These are phyloP conservation scores for Xylaria acuta DNA, from an alignment of 495 filamentous ascomycete genomes.

Conservation along the genomic window DNA sequence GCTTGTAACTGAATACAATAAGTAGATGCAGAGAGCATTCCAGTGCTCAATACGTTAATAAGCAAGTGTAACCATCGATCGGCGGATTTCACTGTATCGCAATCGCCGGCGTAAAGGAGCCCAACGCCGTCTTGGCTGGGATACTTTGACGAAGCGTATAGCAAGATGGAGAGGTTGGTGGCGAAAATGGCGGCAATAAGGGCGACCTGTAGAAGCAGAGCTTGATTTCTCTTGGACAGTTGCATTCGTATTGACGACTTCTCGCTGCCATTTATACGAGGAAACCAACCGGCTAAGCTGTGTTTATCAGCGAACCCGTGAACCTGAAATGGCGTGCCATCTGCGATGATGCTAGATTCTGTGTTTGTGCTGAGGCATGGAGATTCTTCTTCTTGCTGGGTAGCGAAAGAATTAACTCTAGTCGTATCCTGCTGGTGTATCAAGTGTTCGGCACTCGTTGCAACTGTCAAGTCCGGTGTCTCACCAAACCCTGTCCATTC, in stretches of 20 bases:
- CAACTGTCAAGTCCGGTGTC: not conserved
- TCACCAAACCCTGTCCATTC: not conserved
- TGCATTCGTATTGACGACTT: not conserved
- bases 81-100: not conserved
- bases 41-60: not conserved
- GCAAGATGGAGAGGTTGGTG: not conserved
- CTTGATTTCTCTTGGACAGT: not conserved
- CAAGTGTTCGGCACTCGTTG: not conserved
- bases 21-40: not conserved
- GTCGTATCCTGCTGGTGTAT: not conserved
- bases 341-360: not conserved
- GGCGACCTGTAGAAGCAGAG: not conserved
- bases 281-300: not conserved
- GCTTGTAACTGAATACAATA: slow-evolving; percentile 46
- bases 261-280: not conserved
- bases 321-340: not conserved
- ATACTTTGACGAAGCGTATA: slow-evolving; percentile 4
- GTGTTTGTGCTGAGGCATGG: not conserved
- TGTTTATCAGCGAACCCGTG: not conserved
- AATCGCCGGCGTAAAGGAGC: not conserved
- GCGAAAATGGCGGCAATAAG: not conserved
- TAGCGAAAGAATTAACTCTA: not conserved
- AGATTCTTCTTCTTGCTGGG: not conserved
- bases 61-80: not conserved
- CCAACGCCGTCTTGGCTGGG: not conserved